Evolutionary conservation across 2,329 filamentous ascomycete species (phyloP).

Genomic region (Trichoderma sp.): DNA sequence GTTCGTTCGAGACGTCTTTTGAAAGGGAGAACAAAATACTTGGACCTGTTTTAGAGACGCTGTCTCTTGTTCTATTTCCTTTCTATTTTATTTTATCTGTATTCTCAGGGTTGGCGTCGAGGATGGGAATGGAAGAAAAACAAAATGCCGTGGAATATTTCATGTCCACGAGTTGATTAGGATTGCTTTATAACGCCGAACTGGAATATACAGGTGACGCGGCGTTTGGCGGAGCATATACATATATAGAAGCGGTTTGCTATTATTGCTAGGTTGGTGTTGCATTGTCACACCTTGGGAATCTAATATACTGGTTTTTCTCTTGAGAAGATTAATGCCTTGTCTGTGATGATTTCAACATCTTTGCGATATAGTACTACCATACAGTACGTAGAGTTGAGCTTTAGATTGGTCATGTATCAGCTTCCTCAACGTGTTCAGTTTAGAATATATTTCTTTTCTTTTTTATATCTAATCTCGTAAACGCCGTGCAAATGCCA

Average conservation of each 20-base stretch:
- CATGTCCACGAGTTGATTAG: neutral
- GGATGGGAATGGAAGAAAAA: neutral
- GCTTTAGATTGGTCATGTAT: neutral
- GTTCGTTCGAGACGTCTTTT: neutral
- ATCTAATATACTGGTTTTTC: neutral
- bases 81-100: neutral
- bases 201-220: neutral
- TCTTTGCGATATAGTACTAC: neutral
- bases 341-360: neutral
- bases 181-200: conserved; percentile 8
- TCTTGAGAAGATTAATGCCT: neutral
- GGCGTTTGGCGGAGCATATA: conserved; percentile 13
- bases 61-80: neutral
- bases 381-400: too few relatives aligned
- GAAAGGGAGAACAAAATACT: neutral
- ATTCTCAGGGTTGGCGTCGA: conserved; percentile 14
- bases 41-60: neutral
- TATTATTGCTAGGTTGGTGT: conserved; percentile 2
- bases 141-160: neutral
- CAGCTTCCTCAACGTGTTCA: neutral
- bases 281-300: neutral
- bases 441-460: neutral
- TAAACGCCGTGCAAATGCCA: conserved; percentile 42
- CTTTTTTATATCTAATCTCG: conserved; percentile 5
- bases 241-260: neutral